Evolutionary conservation across 2,329 filamentous ascomycete genomes (phyloP), one percentile per base, ranked within the genome.

Genomic region (Polychaeton citri): DNA sequence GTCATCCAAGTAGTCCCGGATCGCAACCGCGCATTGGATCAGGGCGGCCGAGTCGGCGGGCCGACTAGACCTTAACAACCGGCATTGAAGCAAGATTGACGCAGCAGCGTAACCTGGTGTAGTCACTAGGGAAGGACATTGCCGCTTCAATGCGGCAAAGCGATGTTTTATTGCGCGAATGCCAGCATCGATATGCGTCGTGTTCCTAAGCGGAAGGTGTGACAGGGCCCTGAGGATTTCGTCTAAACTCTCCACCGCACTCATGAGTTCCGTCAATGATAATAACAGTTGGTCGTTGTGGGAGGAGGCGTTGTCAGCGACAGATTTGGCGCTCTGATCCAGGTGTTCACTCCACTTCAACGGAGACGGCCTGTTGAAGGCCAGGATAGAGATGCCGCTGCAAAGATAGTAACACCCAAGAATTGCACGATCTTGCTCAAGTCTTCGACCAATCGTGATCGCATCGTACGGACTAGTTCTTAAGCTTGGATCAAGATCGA

Each of bases 1-100:
- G n/a, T 46, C 44, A 32, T 52, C 50, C 12, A 50, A 26, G 35
- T 50, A 53, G 9, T 51, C 48, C 36, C 52, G 51, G 34, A 51
- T 41, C 12, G 38, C 35, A 34, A 45, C 45, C 4, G 49, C 47
- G 16, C 38, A 43, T 33, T 51, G 46, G 6, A 52, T 49, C 18
- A 53, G 37, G 21, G 39, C 39, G 2, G 44, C 33, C 3, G 44
- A 41, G 26, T 49, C 43, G 16, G 42, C 36, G 15, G 33, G 39
- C 6, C 37, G 36, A 28, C 39, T 42, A 6, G 38, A 32, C 31
- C 43, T 40, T 10, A 52, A 34, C 9, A 44, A 21, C 13, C 43
- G 37, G 13, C 48, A 43, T 17, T 50, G 38, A 12, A 42, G 28
- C 21, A 49, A 47, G 7, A 49, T 44, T 6, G 34, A 42, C 2